Evolutionary conservation across 1,139 yeast genomes (phyloP).

Genomic region (Yamadazyma spencermartinsiae): DNA sequence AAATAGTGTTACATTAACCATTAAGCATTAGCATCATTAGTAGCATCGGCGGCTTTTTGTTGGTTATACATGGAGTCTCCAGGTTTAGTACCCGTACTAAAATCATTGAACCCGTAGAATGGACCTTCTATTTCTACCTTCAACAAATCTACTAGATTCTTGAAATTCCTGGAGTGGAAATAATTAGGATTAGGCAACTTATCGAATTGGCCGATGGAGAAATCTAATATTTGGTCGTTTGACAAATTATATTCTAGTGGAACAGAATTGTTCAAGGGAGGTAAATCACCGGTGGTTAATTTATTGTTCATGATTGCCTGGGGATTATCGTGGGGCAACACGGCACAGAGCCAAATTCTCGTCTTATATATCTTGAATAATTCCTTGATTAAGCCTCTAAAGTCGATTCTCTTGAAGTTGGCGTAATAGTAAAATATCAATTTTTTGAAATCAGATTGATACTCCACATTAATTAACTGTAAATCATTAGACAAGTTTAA

Average conservation of each 20-base stretch:
- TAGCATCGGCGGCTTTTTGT: too few relatives aligned
- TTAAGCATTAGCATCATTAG: conserved; percentile 1
- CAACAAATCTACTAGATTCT: conserved; percentile 36
- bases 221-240: conserved; percentile 43
- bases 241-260: conserved; percentile 45
- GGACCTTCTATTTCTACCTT: conserved; percentile 37
- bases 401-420: conserved; percentile 81
- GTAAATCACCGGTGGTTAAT: conserved; percentile 5
- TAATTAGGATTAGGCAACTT: conserved; percentile 38
- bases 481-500: conserved; percentile 40
- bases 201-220: conserved; percentile 40
- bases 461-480: conserved; percentile 74
- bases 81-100: conserved; percentile 11
- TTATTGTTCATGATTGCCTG: conserved; percentile 21
- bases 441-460: conserved; percentile 93
- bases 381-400: conserved; percentile 88
- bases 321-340: conserved; percentile 45
- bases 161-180: conserved; percentile 44
- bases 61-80: too few relatives aligned
- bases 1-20: neutral
- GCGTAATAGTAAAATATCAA: conserved; percentile 85
- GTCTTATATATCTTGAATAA: conserved; percentile 92
- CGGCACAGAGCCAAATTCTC: conserved; percentile 96
- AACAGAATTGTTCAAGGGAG: conserved; percentile 20
- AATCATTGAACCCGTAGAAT: conserved; percentile 43